Evolutionary conservation across 192 early-diverging fungal species (phyloP).

Genomic region (Backusella tarrabulga): DNA sequence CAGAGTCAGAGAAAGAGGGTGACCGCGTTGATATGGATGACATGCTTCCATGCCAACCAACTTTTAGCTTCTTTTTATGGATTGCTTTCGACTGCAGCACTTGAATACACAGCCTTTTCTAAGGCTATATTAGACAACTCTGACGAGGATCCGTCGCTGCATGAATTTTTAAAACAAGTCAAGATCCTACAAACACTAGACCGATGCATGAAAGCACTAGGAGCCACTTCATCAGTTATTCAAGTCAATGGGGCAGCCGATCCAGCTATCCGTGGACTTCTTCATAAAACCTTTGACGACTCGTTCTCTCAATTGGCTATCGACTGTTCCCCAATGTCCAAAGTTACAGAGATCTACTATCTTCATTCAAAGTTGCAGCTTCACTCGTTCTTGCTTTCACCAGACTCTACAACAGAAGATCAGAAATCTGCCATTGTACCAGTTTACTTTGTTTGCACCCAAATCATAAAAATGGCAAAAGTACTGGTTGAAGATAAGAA

Average conservation of each 20-base stretch:
- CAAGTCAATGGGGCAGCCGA: constrained; percentile 8
- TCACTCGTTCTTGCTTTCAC: constrained; percentile 22
- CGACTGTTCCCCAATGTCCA: constrained; percentile 11
- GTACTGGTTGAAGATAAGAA: not conserved
- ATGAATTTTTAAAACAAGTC: constrained; percentile 22
- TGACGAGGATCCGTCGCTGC: not conserved
- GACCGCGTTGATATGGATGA: constrained; percentile 16
- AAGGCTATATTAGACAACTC: not conserved
- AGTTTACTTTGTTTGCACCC: constrained; percentile 21
- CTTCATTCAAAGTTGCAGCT: constrained; percentile 25
- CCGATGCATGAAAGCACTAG: constrained; percentile 14
- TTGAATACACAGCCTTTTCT: not conserved
- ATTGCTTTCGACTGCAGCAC: constrained; percentile 10
- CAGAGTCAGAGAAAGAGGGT: not conserved
- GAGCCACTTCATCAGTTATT: not conserved
- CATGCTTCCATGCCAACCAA: constrained; percentile 22
- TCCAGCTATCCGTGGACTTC: not conserved
- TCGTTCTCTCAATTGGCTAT: constrained; percentile 6
- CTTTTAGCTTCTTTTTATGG: constrained; percentile 16
- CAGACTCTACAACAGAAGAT: constrained; percentile 7
- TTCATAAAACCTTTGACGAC: constrained; percentile 15
- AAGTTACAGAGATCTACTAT: constrained; percentile 14
- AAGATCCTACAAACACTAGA: constrained; percentile 20
- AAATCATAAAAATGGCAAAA: constrained; percentile 6
- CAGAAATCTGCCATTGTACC: constrained; percentile 16